Conservation (phyloP, 495 filamentous ascomycete genomes). For the Penicillium pancosmium region DNA sequence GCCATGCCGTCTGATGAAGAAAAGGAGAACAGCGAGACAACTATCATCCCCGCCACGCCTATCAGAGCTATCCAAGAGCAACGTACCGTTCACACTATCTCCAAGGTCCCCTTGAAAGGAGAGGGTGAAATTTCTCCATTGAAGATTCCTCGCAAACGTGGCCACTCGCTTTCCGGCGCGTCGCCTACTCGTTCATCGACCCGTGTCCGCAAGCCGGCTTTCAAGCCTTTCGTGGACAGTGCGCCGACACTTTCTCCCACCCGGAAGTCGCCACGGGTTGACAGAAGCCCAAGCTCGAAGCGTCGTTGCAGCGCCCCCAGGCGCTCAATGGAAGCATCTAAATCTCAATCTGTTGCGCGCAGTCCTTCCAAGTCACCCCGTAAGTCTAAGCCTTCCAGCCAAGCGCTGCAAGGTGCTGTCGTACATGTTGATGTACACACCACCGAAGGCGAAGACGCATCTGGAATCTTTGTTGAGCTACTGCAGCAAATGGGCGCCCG, state of each 20-base stretch:
- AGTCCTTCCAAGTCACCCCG: conserved; percentile 38
- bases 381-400: conserved; percentile 23
- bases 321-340: conserved; percentile 17
- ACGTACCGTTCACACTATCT: conserved; percentile 66
- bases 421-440: conserved; percentile 96
- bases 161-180: conserved; percentile 47
- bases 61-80: conserved; percentile 26
- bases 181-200: conserved; percentile 43
- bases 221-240: conserved; percentile 24
- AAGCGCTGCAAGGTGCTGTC: conserved; percentile 67
- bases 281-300: conserved; percentile 28
- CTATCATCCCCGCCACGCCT: conserved; percentile 40
- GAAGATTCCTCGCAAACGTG: conserved; percentile 57
- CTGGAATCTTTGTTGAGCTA: conserved; percentile 79
- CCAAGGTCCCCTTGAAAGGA: conserved; percentile 74
- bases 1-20: conserved; percentile 22
- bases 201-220: conserved; percentile 31
- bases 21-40: conserved; percentile 36
- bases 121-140: conserved; percentile 64
- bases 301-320: conserved; percentile 23
- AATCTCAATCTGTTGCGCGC: conserved; percentile 23
- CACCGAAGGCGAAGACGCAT: conserved; percentile 83
- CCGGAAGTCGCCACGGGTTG: conserved; percentile 27
- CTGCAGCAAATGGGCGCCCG: conserved; percentile 83
- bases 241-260: conserved; percentile 24